Evolutionary conservation across 176 grass and related monocot genomes (phyloP), one percentile per base, ranked within the genome.

Genomic region (Musa itinerans): DNA sequence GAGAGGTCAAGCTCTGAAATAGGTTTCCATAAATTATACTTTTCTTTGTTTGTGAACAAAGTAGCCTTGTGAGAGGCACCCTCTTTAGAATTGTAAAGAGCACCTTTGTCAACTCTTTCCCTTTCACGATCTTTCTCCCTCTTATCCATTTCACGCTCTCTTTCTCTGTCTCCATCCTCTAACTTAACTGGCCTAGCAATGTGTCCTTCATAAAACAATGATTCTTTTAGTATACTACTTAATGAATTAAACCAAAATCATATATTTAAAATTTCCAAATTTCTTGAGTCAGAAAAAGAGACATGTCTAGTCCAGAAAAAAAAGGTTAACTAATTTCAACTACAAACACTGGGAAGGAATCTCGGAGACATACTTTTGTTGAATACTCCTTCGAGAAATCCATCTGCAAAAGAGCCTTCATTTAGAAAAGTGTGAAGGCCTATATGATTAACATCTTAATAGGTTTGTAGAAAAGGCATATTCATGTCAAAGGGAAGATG

Each of bases 1-100:
- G 95, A 94, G 73, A 99, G 84, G 81, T 99, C 95, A 14, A 99
- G 95, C 81, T 99, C 95, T 58, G 95, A 94, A 77, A 99, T 87
- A 16, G 95, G 95, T 77, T 94, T 99, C 76, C 81, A 94, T 55
- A 99, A 52, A 79, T 85, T 91, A 80, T 87, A 89, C 83, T 94
- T 99, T 64, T 99, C 95, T 89, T 94, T 99, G 79, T 76, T 69
- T 58, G 87, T 68, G 54, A 82, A 61, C 51, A 78, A 52, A 82
- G 87, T 79, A 64, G 84, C 74, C 89, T 90, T 91, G 69, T 89
- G 90, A 69, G 84, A 78, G 66, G 82, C 54, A 25, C 74, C 80
- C 68, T 92, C 89, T 84, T 92, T 91, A 43, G 34, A 43, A 43
- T 6, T 43, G 34, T 43, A 43, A 43, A 43, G 34, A 43, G 34